These are phyloP conservation scores for Trichosporon sp. DNA, from an alignment of 1,284 basidiomycete species.

Conservation along the genomic window DNA sequence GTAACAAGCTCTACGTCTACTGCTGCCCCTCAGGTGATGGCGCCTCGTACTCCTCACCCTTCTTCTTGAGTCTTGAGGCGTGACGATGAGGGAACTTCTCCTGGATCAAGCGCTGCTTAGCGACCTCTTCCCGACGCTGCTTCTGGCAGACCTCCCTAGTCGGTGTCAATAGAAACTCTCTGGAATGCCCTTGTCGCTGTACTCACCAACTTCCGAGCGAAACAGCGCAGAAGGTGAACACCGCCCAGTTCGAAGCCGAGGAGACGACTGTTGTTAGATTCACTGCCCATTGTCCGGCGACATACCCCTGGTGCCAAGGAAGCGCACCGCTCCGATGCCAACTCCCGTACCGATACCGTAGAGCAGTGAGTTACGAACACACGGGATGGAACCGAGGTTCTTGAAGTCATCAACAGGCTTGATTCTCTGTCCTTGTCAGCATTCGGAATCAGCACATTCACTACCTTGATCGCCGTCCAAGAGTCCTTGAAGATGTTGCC, in stretches of 20 bases:
- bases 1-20: conserved; percentile 19
- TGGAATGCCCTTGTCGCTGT: too few species aligned
- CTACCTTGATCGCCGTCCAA: conserved; percentile 38
- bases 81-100: conserved; percentile 55
- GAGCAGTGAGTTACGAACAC: conserved; percentile 51
- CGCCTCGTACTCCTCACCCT: conserved; percentile 23
- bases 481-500: conserved; percentile 38
- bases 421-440: conserved; percentile 24
- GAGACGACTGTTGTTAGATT: conserved; percentile 22
- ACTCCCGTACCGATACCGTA: conserved; percentile 53
- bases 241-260: conserved; percentile 49
- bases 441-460: background rate
- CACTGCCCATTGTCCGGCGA: background rate
- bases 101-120: conserved; percentile 52
- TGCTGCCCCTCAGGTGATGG: conserved; percentile 21
- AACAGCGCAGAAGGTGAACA: conserved; percentile 48
- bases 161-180: background rate
- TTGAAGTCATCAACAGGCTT: conserved; percentile 34
- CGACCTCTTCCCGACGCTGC: conserved; percentile 48
- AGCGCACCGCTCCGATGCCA: conserved; percentile 50
- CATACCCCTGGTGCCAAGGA: conserved; percentile 49
- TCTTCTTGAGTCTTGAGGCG: conserved; percentile 48
- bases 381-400: conserved; percentile 49
- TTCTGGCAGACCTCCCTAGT: conserved; percentile 51
- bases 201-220: conserved; percentile 47